Base-by-base conservation (phyloP, 495 filamentous ascomycete genomes). In the Parmelia sp. region DNA sequence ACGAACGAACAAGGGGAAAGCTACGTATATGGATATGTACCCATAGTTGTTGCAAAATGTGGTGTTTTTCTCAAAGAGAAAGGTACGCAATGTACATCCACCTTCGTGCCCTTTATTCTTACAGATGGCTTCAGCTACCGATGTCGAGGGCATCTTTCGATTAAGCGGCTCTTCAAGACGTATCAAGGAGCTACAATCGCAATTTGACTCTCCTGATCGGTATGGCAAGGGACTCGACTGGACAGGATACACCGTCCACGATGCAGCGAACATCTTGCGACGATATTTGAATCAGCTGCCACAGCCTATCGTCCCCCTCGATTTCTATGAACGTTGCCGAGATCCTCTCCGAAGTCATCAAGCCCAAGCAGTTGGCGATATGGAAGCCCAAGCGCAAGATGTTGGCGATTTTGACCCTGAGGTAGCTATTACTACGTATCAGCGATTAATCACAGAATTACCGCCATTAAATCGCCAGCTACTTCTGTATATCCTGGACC, bases 21-120 rank as follows among this genome's bases (percentile, higher is more conserved):
- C 74, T 97, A 94, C 73, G 96, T 97, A 33, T 99, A 99, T 75
- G 94, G 94, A 69, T 99, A 99, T 73, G 92, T 99, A 8, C 94
- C 94, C 14, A 97, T 99, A 68, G 93, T 99, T 56, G 93, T 99
- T 45, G 94, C 94, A 7, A 99, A 99, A 75, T 99, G 94, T 74
- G 94, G 94, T 57, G 92, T 99, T 2, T 99, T 91, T 70, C 76
- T 99, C 67, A 99, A 99, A 73, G 94, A 99, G 74, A 97, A 96
- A 87, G 94, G 94, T 96, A 71, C 66, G 83, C 9, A 53, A 37
- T 31, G 29, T 58, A 23, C 25, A 14, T 57, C 45, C 49, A n/a
- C 9, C 1, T 56, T 61, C 23, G 44, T 35, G 29, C 10, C 14
- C 27, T 57, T 35, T 63, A 49, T 57, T 19, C 61, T 59, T 39